phyloP scores from a whole-genome alignment of 2,329 filamentous ascomycete genomes.

The Capronia epimyces region DNA sequence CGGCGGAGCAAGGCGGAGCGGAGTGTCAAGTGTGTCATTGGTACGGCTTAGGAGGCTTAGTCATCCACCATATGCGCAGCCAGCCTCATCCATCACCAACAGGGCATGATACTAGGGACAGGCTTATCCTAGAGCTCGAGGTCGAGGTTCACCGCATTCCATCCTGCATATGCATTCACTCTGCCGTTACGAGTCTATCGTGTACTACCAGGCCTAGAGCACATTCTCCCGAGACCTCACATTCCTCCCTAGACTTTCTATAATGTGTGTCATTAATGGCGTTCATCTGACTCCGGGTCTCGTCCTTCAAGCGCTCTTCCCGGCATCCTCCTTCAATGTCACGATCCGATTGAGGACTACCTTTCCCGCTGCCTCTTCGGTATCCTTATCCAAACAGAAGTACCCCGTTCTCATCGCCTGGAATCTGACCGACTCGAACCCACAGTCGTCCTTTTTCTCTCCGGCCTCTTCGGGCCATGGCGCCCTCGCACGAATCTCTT shows the following conservation, averaged over 20 bases:
- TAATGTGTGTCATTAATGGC: too few relatives aligned
- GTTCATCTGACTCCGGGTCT: neutral
- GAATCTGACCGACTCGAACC: slow-evolving; percentile 74
- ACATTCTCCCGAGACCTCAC: neutral
- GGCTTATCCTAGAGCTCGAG: too few relatives aligned
- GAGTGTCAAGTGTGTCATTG: neutral
- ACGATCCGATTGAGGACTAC: slow-evolving; percentile 89
- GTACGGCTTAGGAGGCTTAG: neutral
- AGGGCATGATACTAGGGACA: too few relatives aligned
- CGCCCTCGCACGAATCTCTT: slow-evolving; percentile 65
- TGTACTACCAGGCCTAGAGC: neutral
- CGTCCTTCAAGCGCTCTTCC: slow-evolving; percentile 45
- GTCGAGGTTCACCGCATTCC: neutral
- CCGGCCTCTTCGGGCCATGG: slow-evolving; percentile 78
- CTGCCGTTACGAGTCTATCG: neutral
- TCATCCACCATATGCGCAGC: neutral
- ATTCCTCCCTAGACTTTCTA: neutral
- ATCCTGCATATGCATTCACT: neutral
- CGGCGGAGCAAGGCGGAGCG: slow-evolving; percentile 12
- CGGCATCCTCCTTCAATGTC: slow-evolving; percentile 79
- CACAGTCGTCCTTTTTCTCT: slow-evolving; percentile 54
- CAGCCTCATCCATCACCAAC: too few relatives aligned
- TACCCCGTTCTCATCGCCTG: slow-evolving; percentile 87
- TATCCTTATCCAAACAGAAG: slow-evolving; percentile 76
- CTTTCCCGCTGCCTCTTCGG: slow-evolving; percentile 59